Evolutionary conservation across 129 eudicot species (phyloP).

Genomic region (Solidago caesia): DNA sequence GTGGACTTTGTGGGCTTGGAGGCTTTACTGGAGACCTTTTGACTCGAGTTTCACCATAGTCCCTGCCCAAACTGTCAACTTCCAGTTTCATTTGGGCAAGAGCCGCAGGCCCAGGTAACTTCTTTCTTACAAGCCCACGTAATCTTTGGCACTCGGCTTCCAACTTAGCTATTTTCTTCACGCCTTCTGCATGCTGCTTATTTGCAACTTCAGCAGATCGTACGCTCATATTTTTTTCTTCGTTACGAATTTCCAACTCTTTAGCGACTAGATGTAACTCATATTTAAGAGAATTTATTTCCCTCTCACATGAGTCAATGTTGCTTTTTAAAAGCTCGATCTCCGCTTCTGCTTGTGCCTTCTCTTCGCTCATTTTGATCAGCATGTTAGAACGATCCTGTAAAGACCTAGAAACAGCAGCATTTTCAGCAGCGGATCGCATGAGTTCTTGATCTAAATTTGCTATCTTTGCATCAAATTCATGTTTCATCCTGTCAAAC

Average conservation of each 20-base stretch:
- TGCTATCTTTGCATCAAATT: constrained; percentile 62
- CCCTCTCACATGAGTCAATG: constrained; percentile 83
- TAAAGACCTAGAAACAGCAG: constrained; percentile 80
- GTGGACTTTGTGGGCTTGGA: constrained; percentile 60
- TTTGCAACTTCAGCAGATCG: constrained; percentile 93
- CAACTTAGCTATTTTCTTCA: constrained; percentile 81
- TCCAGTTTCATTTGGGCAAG: constrained; percentile 96
- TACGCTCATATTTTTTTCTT: constrained; percentile 88
- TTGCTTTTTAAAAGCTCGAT: constrained; percentile 69
- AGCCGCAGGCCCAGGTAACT: constrained; percentile 98
- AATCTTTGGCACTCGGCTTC: constrained; percentile 97
- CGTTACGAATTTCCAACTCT: constrained; percentile 90
- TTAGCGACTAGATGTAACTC: constrained; percentile 83
- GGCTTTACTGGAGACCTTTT: constrained; percentile 80
- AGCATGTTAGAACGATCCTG: constrained; percentile 91
- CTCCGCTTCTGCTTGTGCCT: constrained; percentile 85
- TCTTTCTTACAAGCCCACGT: constrained; percentile 92
- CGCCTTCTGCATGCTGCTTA: constrained; percentile 88
- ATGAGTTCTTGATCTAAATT: constrained; percentile 74
- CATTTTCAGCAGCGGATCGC: constrained; percentile 79
- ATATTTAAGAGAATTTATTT: constrained; percentile 82
- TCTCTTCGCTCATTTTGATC: constrained; percentile 73
- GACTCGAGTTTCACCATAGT: constrained; percentile 68
- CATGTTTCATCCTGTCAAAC: constrained; percentile 69
- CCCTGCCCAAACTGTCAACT: constrained; percentile 87